These are phyloP conservation scores for Pneumocystis murina DNA, from an alignment of 1,139 yeast genomes.

Conservation along the genomic window DNA sequence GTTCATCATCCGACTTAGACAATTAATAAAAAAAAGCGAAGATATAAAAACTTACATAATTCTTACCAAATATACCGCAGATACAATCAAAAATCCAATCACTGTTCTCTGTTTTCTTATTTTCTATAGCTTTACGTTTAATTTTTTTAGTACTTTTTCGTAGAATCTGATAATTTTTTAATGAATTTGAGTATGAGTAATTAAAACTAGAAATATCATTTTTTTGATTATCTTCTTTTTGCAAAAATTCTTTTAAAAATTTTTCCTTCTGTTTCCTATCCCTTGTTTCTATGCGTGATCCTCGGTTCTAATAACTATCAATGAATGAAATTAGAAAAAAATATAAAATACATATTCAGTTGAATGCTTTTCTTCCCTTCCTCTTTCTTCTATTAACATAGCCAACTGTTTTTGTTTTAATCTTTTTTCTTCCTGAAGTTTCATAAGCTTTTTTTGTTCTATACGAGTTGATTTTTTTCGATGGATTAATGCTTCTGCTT, in stretches of 20 bases:
- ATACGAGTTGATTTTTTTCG: conserved; percentile 16
- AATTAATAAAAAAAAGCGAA: background rate
- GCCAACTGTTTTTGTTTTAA: conserved; percentile 9
- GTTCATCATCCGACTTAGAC: conserved; percentile 22
- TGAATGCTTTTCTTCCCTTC: conserved; percentile 7
- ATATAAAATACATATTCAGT: conserved; percentile 2
- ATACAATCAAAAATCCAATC: conserved; percentile 30
- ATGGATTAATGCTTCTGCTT: conserved; percentile 10
- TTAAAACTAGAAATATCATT: background rate
- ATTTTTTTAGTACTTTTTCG: conserved; percentile 2
- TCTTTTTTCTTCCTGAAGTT: conserved; percentile 12
- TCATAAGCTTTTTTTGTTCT: conserved; percentile 9
- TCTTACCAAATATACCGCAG: conserved; percentile 28
- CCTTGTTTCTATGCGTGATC: conserved; percentile 24
- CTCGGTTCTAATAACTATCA: conserved; percentile 1
- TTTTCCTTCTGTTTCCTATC: conserved; percentile 46
- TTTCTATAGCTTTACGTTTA: conserved; percentile 6
- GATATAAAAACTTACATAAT: conserved; percentile 19
- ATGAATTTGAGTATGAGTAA: background rate
- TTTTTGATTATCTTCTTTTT: background rate
- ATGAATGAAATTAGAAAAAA: background rate
- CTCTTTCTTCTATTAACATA: conserved; percentile 5
- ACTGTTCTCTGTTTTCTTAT: conserved; percentile 3
- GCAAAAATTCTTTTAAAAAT: conserved; percentile 6
- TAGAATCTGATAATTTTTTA: background rate